A percentile compares a stretch with the other conserved stretches of the same genome.
These are phyloP conservation scores for Candida sphagnicola DNA, from an alignment of 805 yeast genomes.

Conservation along the genomic window DNA sequence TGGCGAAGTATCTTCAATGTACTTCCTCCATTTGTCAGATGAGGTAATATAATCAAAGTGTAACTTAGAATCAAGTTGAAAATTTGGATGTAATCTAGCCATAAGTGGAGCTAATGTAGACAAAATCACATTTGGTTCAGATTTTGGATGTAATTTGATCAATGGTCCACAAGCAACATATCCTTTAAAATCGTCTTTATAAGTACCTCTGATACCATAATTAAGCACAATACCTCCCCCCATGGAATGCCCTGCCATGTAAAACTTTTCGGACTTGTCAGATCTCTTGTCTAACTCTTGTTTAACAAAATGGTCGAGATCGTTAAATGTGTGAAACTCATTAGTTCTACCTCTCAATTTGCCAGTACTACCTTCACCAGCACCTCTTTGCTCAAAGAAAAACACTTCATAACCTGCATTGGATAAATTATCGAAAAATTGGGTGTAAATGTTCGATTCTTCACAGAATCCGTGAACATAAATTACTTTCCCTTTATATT, in stretches of 20 bases:
- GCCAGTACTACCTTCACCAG: slow-evolving; percentile 61
- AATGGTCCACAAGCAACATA: slow-evolving; percentile 58
- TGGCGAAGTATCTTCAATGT: slow-evolving; percentile 33
- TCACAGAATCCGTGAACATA: slow-evolving; percentile 75
- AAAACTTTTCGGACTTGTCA: slow-evolving; percentile 36
- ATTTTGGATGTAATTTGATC: slow-evolving; percentile 51
- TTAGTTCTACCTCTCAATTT: slow-evolving; percentile 51
- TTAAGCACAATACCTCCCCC: slow-evolving; percentile 73
- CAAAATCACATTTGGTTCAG: slow-evolving; percentile 48
- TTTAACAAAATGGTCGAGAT: slow-evolving; percentile 55
- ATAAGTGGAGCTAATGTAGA: slow-evolving; percentile 39
- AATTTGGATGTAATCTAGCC: slow-evolving; percentile 40
- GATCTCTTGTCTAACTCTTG: slow-evolving; percentile 33
- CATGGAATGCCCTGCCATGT: slow-evolving; percentile 71
- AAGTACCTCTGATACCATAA: slow-evolving; percentile 55
- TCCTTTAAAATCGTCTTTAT: slow-evolving; percentile 42
- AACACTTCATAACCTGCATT: slow-evolving; percentile 58
- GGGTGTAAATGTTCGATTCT: slow-evolving; percentile 44
- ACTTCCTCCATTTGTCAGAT: slow-evolving; percentile 43
- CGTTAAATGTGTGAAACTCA: slow-evolving; percentile 54
- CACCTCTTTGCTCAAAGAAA: slow-evolving; percentile 73
- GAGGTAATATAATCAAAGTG: slow-evolving; percentile 52
- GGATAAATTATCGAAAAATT: slow-evolving; percentile 50
- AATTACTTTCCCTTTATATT: slow-evolving; percentile 50
- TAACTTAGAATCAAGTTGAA: slow-evolving; percentile 52